A percentile compares a stretch with the other conserved stretches of the same genome.
These are phyloP conservation scores for Kokia cookei DNA, from an alignment of 441 rosid genomes.

Conservation along the genomic window DNA sequence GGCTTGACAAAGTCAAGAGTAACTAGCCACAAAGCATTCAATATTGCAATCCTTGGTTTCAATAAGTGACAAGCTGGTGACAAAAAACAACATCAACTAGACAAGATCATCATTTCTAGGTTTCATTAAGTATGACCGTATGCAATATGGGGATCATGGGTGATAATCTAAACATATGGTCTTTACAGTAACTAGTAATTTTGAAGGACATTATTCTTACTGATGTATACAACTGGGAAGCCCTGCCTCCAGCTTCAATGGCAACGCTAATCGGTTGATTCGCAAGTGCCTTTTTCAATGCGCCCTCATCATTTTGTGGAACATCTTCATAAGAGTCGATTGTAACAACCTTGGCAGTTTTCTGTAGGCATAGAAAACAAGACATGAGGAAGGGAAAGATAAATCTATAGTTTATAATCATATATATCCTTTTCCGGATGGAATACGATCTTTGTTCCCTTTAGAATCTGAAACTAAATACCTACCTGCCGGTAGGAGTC, in stretches of 20 bases:
- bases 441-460: background rate
- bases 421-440: no score
- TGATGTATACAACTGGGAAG: slow-evolving; percentile 63
- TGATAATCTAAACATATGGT: background rate
- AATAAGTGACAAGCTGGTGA: background rate
- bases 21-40: background rate
- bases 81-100: background rate
- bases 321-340: slow-evolving; percentile 76
- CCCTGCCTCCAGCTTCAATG: slow-evolving; percentile 80
- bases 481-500: slow-evolving; percentile 70
- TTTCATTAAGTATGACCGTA: background rate
- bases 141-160: background rate
- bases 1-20: background rate
- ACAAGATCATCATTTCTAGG: background rate
- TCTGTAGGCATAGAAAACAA: slow-evolving; percentile 29
- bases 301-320: slow-evolving; percentile 44
- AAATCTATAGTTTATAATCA: background rate
- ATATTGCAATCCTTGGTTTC: background rate
- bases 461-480: background rate
- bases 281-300: slow-evolving; percentile 66
- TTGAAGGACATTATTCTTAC: slow-evolving; percentile 26
- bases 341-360: slow-evolving; percentile 70
- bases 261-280: slow-evolving; percentile 77
- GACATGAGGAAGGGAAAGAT: background rate
- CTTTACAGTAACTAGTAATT: background rate